Evolutionary conservation across 306 rosid species (phyloP).

Genomic region (Abrus pulchellus): DNA sequence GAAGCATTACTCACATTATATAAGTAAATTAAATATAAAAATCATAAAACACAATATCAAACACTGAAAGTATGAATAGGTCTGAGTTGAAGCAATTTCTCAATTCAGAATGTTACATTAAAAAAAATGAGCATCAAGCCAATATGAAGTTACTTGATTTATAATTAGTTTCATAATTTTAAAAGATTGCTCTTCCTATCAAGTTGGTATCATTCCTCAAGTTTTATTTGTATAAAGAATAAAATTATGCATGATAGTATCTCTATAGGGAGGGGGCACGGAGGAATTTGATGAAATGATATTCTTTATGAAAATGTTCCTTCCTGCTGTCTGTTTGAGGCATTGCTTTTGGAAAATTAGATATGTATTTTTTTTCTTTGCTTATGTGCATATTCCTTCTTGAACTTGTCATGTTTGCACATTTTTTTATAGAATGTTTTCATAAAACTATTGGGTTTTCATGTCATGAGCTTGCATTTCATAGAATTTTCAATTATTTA

Average conservation of each 20-base stretch:
- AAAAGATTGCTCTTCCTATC: not conserved
- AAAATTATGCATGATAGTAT: not conserved
- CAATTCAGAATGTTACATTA: not conserved
- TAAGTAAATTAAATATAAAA: not conserved
- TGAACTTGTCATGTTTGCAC: not conserved
- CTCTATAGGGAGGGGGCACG: not conserved
- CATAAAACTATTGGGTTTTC: slow-evolving; percentile 24
- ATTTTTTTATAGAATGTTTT: slow-evolving; percentile 23
- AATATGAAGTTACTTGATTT: not conserved
- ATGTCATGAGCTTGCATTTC: not conserved
- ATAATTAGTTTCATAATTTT: slow-evolving; percentile 4
- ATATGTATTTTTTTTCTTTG: not conserved
- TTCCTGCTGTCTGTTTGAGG: slow-evolving; percentile 25
- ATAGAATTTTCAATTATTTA: slow-evolving; percentile 31
- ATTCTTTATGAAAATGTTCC: not conserved
- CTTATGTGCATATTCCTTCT: not conserved
- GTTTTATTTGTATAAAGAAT: slow-evolving; percentile 1
- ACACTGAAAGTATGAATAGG: slow-evolving; percentile 15
- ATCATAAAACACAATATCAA: not conserved
- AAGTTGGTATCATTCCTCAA: slow-evolving; percentile 5
- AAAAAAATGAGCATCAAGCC: slow-evolving; percentile 7
- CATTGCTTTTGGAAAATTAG: slow-evolving; percentile 13
- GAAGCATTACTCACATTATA: not conserved
- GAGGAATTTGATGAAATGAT: not conserved
- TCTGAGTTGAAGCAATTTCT: slow-evolving; percentile 4